These are phyloP conservation scores for Neofusicoccum parvum DNA, from an alignment of 2,329 filamentous ascomycete genomes.

Conservation along the genomic window DNA sequence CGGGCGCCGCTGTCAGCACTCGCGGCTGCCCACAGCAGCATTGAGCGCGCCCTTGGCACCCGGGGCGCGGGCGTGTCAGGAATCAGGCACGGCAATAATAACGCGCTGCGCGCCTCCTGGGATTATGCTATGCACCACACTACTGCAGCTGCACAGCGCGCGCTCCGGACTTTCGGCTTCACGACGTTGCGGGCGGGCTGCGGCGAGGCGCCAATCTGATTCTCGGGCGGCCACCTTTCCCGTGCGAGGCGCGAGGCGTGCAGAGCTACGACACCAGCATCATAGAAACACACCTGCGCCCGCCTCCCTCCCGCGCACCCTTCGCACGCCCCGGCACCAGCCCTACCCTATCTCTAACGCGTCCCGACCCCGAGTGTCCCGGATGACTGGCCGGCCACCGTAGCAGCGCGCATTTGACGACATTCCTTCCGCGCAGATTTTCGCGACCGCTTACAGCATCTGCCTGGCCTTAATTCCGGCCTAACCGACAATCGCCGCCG, in stretches of 20 bases:
- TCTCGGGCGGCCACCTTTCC: constrained; percentile 17
- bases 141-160: background rate
- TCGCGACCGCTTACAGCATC: constrained; percentile 19
- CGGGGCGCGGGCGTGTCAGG: constrained; percentile 16
- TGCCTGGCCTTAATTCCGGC: constrained; percentile 27
- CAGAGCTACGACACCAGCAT: constrained; percentile 17
- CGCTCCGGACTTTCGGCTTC: constrained; percentile 19
- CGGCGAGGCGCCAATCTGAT: constrained; percentile 10
- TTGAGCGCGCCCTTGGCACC: constrained; percentile 12
- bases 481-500: constrained; percentile 25
- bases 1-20: background rate
- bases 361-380: constrained; percentile 12
- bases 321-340: constrained; percentile 2
- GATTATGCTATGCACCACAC: constrained; percentile 10
- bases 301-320: background rate
- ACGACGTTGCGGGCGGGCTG: constrained; percentile 16
- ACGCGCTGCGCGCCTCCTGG: constrained; percentile 11
- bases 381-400: constrained; percentile 11
- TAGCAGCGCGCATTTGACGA: constrained; percentile 10
- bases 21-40: constrained; percentile 6
- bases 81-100: constrained; percentile 19
- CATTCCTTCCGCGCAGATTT: constrained; percentile 21
- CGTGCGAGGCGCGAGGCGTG: constrained; percentile 12
- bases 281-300: constrained; percentile 10
- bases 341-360: constrained; percentile 17